phyloP scores from a whole-genome alignment of 2,329 filamentous ascomycete species.

The Diaporthe vaccinii region DNA sequence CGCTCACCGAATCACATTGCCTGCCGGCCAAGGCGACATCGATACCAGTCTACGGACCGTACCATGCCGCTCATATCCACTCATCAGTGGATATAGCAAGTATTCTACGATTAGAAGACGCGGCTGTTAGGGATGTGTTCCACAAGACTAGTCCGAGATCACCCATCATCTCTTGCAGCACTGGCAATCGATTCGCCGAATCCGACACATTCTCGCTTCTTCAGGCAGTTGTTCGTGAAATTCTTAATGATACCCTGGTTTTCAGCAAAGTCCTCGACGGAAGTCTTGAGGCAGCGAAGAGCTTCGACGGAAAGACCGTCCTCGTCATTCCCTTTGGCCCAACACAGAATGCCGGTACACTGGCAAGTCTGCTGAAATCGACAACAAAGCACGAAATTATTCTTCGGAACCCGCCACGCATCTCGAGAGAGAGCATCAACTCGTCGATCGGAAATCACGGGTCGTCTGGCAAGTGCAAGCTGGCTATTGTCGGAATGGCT shows the following conservation, averaged over 20 bases:
- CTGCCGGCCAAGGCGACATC: slow-evolving; percentile 59
- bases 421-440: slow-evolving; percentile 51
- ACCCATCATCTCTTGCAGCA: slow-evolving; percentile 65
- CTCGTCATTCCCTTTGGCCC: slow-evolving; percentile 65
- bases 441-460: slow-evolving; percentile 62
- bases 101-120: slow-evolving; percentile 60
- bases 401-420: slow-evolving; percentile 54
- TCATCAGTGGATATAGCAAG: slow-evolving; percentile 57
- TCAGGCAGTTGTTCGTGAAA: slow-evolving; percentile 60
- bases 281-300: slow-evolving; percentile 58
- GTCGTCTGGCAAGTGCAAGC: slow-evolving; percentile 69
- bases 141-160: slow-evolving; percentile 59
- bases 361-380: slow-evolving; percentile 58
- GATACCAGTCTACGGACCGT: slow-evolving; percentile 69
- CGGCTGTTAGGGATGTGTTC: slow-evolving; percentile 55
- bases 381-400: slow-evolving; percentile 59
- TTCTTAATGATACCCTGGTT: slow-evolving; percentile 62
- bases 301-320: slow-evolving; percentile 56
- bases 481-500: slow-evolving; percentile 88
- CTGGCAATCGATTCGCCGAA: slow-evolving; percentile 58
- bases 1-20: slow-evolving; percentile 56
- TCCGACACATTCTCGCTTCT: slow-evolving; percentile 58
- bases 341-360: slow-evolving; percentile 61
- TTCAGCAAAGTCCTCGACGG: slow-evolving; percentile 64
- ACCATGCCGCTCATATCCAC: slow-evolving; percentile 69